Evolutionary conservation across 768 basidiomycete species (phyloP), one percentile per base, ranked within the genome.

Genomic region (Boletus pseudo-olivaceus): DNA sequence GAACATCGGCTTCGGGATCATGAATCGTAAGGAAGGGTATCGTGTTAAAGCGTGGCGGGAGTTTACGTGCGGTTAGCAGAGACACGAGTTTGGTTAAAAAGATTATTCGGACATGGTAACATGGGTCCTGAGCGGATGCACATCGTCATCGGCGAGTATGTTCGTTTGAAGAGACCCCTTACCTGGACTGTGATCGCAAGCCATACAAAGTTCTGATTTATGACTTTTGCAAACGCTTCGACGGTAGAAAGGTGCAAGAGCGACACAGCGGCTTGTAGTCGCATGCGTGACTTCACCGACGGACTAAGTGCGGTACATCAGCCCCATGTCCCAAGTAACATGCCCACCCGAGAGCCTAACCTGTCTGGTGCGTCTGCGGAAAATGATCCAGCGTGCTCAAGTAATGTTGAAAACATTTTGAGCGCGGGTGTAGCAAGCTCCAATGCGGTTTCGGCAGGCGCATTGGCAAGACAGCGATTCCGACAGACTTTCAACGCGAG

Each of bases 1-100:
- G 85, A 29, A 94, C 79, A 54, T 98, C 95, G 23, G 70, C 68
- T 57, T 98, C 96, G 0, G 95, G 95, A 69, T 99, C 97, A 62
- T 92, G 87, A 1, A 94, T 87, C 0, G 90, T 86, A 42, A 99
- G 73, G 74, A 97, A 93, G 6, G 90, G 87, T 53, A 97, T 82
- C 42, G 90, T 75, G 65, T 94, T 92, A 73, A 87, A 95, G 19
- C 82, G 78, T 1, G 86, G 70, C 15, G 84, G 78, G 3, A 94
- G 72, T 69, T 87, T 85, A 34, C 83, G 79, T 4, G 73, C 66
- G 42, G 82, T 78, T n/a, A 94, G 69, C 26, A 90, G 73, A 10
- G 76, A 65, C 11, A 88, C 71, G 2, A 94, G 74, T 69, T 97
- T 97, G 26, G 74, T 79, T 48, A 98, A 68, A 74, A 96, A 95